Conservation (phyloP, 192 early-diverging fungal species). For the Coemansia nantahalensis region DNA sequence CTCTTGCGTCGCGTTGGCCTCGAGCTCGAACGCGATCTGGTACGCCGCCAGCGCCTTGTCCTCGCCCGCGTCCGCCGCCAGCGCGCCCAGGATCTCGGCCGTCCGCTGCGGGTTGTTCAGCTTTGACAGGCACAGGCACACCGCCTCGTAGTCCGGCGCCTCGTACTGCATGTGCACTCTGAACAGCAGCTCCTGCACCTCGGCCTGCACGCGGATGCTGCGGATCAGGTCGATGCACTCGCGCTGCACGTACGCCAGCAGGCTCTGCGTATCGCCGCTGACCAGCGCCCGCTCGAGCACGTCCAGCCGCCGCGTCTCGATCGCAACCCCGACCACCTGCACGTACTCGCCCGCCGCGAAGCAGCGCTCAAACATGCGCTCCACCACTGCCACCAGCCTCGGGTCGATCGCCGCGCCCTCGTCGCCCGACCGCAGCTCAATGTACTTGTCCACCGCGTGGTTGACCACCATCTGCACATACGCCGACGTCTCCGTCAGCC, state of each 20-base stretch:
- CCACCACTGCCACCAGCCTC: conserved; percentile 83
- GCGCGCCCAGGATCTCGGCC: conserved; percentile 69
- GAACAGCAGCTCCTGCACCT: conserved; percentile 60
- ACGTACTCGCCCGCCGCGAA: conserved; percentile 75
- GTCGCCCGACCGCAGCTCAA: conserved; percentile 61
- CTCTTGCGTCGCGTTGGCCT: conserved; percentile 95
- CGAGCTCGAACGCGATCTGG: conserved; percentile 97
- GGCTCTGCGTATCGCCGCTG: conserved; percentile 64
- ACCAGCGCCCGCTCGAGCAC: conserved; percentile 80
- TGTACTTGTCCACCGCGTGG: conserved; percentile 89
- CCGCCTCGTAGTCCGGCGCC: conserved; percentile 89
- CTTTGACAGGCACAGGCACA: conserved; percentile 89
- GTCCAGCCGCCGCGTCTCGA: conserved; percentile 90
- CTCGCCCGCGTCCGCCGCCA: conserved; percentile 62
- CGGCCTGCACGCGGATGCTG: conserved; percentile 56
- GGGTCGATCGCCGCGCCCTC: conserved; percentile 62
- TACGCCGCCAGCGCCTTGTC: conserved; percentile 82
- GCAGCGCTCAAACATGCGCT: conserved; percentile 94
- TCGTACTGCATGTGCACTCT: conserved; percentile 49
- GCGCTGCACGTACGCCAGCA: conserved; percentile 85
- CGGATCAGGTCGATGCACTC: conserved; percentile 80
- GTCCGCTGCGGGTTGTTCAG: conserved; percentile 76
- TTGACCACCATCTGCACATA: conserved; percentile 95
- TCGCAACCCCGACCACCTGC: conserved; percentile 90
- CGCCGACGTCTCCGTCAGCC: conserved; percentile 74